A percentile compares a stretch with the other conserved stretches of the same genome.
phyloP scores from a whole-genome alignment of 306 rosid species.

The Pueraria montana region DNA sequence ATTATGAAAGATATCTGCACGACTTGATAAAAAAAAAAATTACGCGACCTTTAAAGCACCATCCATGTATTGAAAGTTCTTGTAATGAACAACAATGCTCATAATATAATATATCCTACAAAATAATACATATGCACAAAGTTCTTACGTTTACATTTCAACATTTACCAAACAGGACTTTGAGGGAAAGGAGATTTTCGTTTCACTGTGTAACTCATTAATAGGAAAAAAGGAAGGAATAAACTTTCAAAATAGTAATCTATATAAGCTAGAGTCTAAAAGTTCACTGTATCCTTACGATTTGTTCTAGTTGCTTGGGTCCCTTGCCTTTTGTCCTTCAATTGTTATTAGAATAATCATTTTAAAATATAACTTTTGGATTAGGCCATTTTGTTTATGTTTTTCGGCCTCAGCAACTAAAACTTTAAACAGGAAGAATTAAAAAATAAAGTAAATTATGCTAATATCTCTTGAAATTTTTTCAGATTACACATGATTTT shows the following conservation, averaged over 20 bases:
- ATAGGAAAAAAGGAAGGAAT: neutral
- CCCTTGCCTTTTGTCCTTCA: slow-evolving; percentile 1
- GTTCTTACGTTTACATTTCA: neutral
- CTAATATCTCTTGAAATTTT: too few species aligned
- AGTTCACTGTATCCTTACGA: neutral
- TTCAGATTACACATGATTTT: too few species aligned
- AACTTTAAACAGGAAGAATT: neutral
- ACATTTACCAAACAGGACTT: neutral
- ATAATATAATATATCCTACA: neutral
- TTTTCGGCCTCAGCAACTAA: neutral
- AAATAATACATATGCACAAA: neutral
- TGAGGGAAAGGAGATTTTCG: neutral
- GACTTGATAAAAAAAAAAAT: too few species aligned
- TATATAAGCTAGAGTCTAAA: slow-evolving; percentile 12
- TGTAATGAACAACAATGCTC: neutral
- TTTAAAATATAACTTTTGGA: neutral
- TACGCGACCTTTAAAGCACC: neutral
- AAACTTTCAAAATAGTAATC: slow-evolving; percentile 21
- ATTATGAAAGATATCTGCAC: too few species aligned
- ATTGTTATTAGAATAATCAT: neutral
- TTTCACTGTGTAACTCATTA: slow-evolving; percentile 18
- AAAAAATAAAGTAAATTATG: too few species aligned
- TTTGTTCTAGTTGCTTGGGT: neutral
- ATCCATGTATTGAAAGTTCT: neutral
- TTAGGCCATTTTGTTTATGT: neutral